A percentile compares a stretch with the other conserved stretches of the same genome.
Conservation (phyloP, 2,329 filamentous ascomycete genomes). For the Didymellaceae sp. region DNA sequence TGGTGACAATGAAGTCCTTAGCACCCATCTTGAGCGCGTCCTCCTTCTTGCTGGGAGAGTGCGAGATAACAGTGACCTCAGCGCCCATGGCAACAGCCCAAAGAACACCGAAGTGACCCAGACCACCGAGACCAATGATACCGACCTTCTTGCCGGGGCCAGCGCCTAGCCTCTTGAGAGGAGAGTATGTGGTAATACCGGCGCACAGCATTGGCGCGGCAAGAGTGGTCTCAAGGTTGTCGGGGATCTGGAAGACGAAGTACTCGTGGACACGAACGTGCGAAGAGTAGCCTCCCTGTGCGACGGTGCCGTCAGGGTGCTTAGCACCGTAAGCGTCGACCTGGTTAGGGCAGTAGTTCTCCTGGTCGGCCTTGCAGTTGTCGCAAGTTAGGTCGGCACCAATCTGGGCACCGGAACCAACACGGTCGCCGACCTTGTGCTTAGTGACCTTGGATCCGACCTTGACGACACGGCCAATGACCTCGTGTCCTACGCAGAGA, state of each 20-base stretch:
- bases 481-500: constrained; percentile 71
- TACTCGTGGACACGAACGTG: constrained; percentile 79
- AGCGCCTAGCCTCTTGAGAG: constrained; percentile 75
- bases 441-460: constrained; percentile 59
- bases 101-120: constrained; percentile 59
- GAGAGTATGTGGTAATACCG: constrained; percentile 80
- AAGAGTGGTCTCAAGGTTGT: constrained; percentile 64
- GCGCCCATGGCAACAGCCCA: constrained; percentile 63
- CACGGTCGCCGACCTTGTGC: constrained; percentile 55
- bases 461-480: constrained; percentile 58
- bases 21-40: constrained; percentile 66
- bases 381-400: constrained; percentile 57
- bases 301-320: constrained; percentile 65
- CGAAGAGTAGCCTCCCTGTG: constrained; percentile 70
- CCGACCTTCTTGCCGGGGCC: constrained; percentile 81
- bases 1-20: constrained; percentile 65
- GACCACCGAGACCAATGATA: constrained; percentile 69
- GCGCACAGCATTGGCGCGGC: constrained; percentile 86
- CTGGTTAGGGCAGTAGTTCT: constrained; percentile 60
- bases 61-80: constrained; percentile 67
- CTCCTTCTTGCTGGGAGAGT: constrained; percentile 65
- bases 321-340: constrained; percentile 59
- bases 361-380: constrained; percentile 60
- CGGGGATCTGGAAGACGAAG: constrained; percentile 77
- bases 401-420: constrained; percentile 59